Percentiles rank a stretch among this genome's conserved stretches.
phyloP scores from a whole-genome alignment of 352 stramenopile species.

The Phytophthora uliginosa region DNA sequence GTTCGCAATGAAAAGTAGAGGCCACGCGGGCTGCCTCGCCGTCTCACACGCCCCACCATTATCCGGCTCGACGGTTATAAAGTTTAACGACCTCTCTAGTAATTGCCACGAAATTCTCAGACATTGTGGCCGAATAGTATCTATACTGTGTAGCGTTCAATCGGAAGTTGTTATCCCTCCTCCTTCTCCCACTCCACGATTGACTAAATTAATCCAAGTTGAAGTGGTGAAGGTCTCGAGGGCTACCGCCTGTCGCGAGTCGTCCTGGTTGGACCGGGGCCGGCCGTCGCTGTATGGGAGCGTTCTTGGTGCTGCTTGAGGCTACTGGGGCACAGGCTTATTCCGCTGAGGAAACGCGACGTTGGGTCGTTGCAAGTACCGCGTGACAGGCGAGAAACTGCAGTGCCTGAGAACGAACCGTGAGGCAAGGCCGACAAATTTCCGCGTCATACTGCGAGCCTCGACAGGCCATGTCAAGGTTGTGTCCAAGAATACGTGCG shows the following conservation, averaged over 20 bases:
- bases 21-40: neutral
- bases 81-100: constrained; percentile 17
- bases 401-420: constrained; percentile 9
- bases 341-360: constrained; percentile 25
- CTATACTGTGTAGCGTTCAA: neutral
- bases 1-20: constrained; percentile 23
- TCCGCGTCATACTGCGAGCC: neutral
- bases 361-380: constrained; percentile 20
- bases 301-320: no score
- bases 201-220: constrained; percentile 2
- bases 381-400: constrained; percentile 33
- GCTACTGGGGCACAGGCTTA: no score
- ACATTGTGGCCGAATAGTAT: neutral
- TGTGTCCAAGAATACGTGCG: constrained; percentile 13
- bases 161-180: neutral
- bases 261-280: no score
- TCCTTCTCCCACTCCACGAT: no score
- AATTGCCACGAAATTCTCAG: constrained; percentile 34
- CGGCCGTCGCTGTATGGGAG: no score
- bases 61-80: constrained; percentile 20
- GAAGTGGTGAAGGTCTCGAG: neutral
- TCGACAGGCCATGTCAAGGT: neutral
- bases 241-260: no score
- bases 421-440: neutral
- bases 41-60: constrained; percentile 18